These are phyloP conservation scores for Neospora caninum DNA, from an alignment of 169 alveolate genomes.

Conservation along the genomic window DNA sequence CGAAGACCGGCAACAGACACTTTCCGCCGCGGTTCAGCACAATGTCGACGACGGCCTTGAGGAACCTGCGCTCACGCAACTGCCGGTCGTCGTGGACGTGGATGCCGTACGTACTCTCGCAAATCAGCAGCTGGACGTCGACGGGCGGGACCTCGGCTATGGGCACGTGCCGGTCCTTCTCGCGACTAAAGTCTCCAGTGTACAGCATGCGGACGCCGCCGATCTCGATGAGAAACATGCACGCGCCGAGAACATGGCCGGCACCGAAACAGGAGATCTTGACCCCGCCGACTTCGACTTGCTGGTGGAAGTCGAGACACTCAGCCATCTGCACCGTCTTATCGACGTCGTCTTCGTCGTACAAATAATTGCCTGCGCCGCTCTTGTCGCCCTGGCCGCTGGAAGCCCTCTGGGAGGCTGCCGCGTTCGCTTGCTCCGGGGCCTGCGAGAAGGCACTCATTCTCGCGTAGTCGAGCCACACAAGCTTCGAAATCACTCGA, in stretches of 20 bases:
- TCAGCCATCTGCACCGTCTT: constrained; percentile 88
- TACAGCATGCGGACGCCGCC: constrained; percentile 90
- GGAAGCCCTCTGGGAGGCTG: constrained; percentile 1
- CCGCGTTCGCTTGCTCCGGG: not conserved
- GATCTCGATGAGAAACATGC: constrained; percentile 98
- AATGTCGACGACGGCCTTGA: constrained; percentile 95
- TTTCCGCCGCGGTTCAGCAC: constrained; percentile 95
- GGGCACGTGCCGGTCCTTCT: constrained; percentile 86
- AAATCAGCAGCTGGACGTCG: constrained; percentile 94
- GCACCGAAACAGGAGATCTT: constrained; percentile 96
- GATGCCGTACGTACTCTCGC: constrained; percentile 98
- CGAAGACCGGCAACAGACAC: constrained; percentile 98
- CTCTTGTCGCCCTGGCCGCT: constrained; percentile 46
- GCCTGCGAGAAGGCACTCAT: constrained; percentile 31
- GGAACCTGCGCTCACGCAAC: constrained; percentile 93
- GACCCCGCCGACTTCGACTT: constrained; percentile 85
- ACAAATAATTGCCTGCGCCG: constrained; percentile 77
- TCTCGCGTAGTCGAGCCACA: constrained; percentile 93
- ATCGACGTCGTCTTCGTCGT: constrained; percentile 92
- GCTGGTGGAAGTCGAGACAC: constrained; percentile 93
- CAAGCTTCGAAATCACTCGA: constrained; percentile 93
- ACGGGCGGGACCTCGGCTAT: constrained; percentile 39
- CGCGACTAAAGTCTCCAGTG: constrained; percentile 99
- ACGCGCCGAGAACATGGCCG: constrained; percentile 99
- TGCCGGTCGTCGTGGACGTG: constrained; percentile 96